phyloP scores from a whole-genome alignment of 768 basidiomycete genomes.

The Tricholoma saponaceum region DNA sequence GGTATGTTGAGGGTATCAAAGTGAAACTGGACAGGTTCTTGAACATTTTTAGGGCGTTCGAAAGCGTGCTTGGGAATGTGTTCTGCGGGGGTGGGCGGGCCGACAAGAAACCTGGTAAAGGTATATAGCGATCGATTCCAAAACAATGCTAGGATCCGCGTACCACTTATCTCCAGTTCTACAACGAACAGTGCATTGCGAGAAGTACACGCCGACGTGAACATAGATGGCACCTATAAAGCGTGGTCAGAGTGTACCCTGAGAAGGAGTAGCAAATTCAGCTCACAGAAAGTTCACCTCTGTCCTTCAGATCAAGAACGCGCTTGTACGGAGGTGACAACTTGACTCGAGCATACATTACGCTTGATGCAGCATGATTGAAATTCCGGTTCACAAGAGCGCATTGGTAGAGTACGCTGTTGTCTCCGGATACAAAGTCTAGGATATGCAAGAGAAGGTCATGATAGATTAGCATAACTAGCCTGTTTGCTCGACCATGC shows the following conservation, averaged over 20 bases:
- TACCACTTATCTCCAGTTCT: slow-evolving; percentile 44
- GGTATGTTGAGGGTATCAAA: slow-evolving; percentile 30
- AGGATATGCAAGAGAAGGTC: slow-evolving; percentile 34
- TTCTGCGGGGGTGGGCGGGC: slow-evolving; percentile 27
- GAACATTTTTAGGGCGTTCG: slow-evolving; percentile 26
- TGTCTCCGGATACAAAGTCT: slow-evolving; percentile 29
- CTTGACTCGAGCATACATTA: slow-evolving; percentile 44
- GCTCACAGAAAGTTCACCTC: slow-evolving; percentile 30
- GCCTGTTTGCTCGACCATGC: background rate
- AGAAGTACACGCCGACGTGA: slow-evolving; percentile 36
- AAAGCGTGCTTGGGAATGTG: slow-evolving; percentile 22
- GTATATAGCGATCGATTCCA: background rate
- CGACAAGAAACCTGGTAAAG: slow-evolving; percentile 17
- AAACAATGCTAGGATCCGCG: background rate
- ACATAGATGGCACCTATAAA: slow-evolving; percentile 30
- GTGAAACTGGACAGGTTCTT: slow-evolving; percentile 27
- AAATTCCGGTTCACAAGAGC: slow-evolving; percentile 45
- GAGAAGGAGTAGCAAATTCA: background rate
- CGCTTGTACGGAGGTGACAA: slow-evolving; percentile 31
- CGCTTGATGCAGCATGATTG: slow-evolving; percentile 35
- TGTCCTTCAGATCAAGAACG: slow-evolving; percentile 33
- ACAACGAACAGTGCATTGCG: slow-evolving; percentile 37
- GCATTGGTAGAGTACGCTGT: slow-evolving; percentile 32
- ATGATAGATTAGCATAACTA: slow-evolving; percentile 19
- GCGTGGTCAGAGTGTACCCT: background rate